Percentiles rank a stretch among this genome's conserved stretches.
Conservation (phyloP, 164 flowering plant genomes). For the Chimonanthus salicifolius region DNA sequence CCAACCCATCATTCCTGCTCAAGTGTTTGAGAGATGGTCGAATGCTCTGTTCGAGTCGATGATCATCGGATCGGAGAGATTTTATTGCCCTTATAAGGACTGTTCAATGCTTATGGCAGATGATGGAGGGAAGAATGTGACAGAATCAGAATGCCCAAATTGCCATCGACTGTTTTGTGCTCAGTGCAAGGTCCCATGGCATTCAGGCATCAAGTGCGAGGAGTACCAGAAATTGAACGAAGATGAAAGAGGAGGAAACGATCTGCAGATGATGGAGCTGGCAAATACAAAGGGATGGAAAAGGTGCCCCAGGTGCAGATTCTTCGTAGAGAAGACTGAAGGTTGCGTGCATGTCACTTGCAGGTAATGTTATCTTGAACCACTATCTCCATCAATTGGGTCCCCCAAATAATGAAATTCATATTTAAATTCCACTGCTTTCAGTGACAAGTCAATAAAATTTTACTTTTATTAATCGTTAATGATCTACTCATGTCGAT, state of each 20-base stretch:
- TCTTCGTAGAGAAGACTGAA: slow-evolving; percentile 32
- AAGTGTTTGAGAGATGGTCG: slow-evolving; percentile 13
- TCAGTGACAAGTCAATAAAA: too few species aligned
- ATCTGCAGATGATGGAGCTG: slow-evolving; percentile 28
- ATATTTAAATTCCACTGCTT: too few species aligned
- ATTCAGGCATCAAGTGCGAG: slow-evolving; percentile 21
- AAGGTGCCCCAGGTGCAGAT: slow-evolving; percentile 42
- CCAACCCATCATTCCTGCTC: slow-evolving; percentile 1
- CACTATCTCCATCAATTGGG: too few species aligned
- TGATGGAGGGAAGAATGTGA: slow-evolving; percentile 7
- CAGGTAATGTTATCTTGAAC: slow-evolving; percentile 25
- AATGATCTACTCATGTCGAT: too few species aligned
- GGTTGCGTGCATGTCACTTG: slow-evolving; percentile 43
- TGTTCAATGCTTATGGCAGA: slow-evolving; percentile 14
- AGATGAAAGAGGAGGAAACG: slow-evolving; percentile 22
- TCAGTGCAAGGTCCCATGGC: slow-evolving; percentile 37
- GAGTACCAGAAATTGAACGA: slow-evolving; percentile 21
- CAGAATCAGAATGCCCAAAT: slow-evolving; percentile 27
- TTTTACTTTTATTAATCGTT: too few species aligned
- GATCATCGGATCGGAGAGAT: slow-evolving; percentile 1
- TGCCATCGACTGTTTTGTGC: slow-evolving; percentile 42
- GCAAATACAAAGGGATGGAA: slow-evolving; percentile 39
- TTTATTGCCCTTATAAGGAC: slow-evolving; percentile 21
- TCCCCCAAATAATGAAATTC: too few species aligned
- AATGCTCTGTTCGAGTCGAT: slow-evolving; percentile 3